Conservation (phyloP, 2,329 filamentous ascomycete genomes). For the Neonectria faginata region DNA sequence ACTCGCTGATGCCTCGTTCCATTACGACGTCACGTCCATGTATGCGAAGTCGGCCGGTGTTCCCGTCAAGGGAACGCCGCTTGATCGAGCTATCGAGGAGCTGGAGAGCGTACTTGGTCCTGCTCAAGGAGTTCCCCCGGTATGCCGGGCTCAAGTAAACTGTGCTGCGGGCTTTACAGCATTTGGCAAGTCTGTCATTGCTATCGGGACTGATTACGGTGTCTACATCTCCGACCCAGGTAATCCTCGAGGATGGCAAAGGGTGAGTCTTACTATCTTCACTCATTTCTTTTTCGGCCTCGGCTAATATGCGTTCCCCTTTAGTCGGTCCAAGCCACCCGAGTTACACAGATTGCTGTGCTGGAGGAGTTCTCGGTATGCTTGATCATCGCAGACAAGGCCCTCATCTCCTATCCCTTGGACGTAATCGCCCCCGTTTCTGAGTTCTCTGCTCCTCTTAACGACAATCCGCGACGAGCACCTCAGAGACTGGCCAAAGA, state of each 20-base stretch:
- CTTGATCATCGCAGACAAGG: constrained; percentile 90
- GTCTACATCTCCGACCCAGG: constrained; percentile 90
- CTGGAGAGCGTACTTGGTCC: constrained; percentile 83
- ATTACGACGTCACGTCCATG: constrained; percentile 74
- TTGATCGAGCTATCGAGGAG: constrained; percentile 90
- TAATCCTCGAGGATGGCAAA: constrained; percentile 90
- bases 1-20: constrained; percentile 91
- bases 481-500: constrained; percentile 93
- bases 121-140: constrained; percentile 76
- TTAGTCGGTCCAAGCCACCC: constrained; percentile 79
- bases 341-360: constrained; percentile 92
- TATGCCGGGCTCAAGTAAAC: constrained; percentile 89
- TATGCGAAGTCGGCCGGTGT: constrained; percentile 73
- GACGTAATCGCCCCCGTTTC: constrained; percentile 80
- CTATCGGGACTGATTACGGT: constrained; percentile 94
- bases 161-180: constrained; percentile 92
- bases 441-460: constrained; percentile 69
- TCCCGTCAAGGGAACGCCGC: constrained; percentile 87
- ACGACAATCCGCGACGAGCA: constrained; percentile 83
- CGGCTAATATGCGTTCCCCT: constrained; percentile 34
- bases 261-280: constrained; percentile 66
- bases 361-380: constrained; percentile 96
- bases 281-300: not conserved
- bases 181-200: constrained; percentile 87
- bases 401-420: constrained; percentile 91